Percentiles rank a stretch among this genome's conserved stretches.
phyloP scores from a whole-genome alignment of 1,284 basidiomycete species.

The Apiotrichum akiyoshidainum region DNA sequence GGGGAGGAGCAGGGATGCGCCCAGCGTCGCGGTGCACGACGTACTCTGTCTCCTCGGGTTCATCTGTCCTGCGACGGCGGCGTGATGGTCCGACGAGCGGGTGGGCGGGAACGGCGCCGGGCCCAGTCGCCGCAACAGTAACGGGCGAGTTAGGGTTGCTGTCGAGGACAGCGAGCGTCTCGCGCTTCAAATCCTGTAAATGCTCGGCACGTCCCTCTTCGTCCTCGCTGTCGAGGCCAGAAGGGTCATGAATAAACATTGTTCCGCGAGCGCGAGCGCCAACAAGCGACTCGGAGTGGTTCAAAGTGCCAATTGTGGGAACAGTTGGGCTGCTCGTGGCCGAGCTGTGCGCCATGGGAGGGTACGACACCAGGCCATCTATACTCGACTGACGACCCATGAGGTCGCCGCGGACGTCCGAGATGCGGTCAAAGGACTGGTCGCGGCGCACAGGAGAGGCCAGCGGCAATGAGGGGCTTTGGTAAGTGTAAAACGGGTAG shows the following conservation, averaged over 20 bases:
- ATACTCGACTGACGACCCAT: slow-evolving; percentile 25
- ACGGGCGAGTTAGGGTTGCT: slow-evolving; percentile 1
- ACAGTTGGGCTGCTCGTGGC: neutral
- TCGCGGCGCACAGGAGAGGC: neutral
- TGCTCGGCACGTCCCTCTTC: slow-evolving; percentile 12
- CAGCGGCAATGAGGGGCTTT: neutral
- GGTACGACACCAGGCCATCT: slow-evolving; percentile 26
- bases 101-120: neutral
- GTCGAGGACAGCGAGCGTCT: slow-evolving; percentile 34
- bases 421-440: slow-evolving; percentile 5
- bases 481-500: neutral
- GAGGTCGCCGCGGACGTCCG: slow-evolving; percentile 15
- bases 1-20: slow-evolving; percentile 15
- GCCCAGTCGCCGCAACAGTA: neutral
- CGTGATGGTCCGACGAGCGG: neutral
- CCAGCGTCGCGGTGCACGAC: slow-evolving; percentile 47
- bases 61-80: neutral
- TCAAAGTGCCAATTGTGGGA: neutral
- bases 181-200: slow-evolving; percentile 35
- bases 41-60: slow-evolving; percentile 25
- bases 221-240: slow-evolving; percentile 15
- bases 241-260: slow-evolving; percentile 29
- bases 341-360: slow-evolving; percentile 1
- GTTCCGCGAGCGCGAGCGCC: slow-evolving; percentile 16
- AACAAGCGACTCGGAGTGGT: neutral